Evolutionary conservation across 106 monocot genomes (phyloP), one percentile per base, ranked within the genome.

Genomic region (Acorus calamus): DNA sequence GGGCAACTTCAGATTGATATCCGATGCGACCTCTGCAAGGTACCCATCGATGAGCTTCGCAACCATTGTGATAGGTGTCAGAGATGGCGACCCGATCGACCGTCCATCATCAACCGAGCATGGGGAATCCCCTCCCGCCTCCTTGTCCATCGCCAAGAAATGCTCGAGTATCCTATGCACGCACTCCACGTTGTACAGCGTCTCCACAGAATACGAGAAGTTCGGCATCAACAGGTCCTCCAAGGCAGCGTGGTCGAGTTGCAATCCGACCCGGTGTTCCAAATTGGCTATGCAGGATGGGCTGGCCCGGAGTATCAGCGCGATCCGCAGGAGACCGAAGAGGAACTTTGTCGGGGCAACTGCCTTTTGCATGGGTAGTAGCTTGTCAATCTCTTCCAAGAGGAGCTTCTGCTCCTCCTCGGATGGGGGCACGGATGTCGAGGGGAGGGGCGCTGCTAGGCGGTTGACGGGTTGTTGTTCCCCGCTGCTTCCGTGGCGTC

Each of bases 21-120:
- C 91, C 3, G 86, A 67, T 56, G 91, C 86, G 60, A 92, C 81
- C 67, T 92, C 91, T 46, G 86, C 86, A 7, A 92, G 57, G 54
- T 81, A 84, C 8, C 71, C 79, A 81, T 92, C 91, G 56, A 86
- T 71, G 10, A 92, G 64, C 76, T 71, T 83, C 7, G 86, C 76
- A 45, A 85, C 85, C 10, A 47, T 66, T 3, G 90, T 86, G 2
- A 85, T 44, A 2, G 78, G 80, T 65, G 68, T 60, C 46, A 89
- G 14, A 14, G 82, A 76, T 51, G 79, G 73, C 2, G 89, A 89
- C 4, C 44, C 71, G 57, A 79, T 60, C 45, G 71, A 44, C 49
- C 74, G 67, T 7, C 66, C 71, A 11, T 76, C 85, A 57, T 85
- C 74, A 52, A 11, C 72, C 52, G 69, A 55, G 59, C 61, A 69